Evolutionary conservation across 2,329 filamentous ascomycete species (phyloP), one percentile per base, ranked within the genome.

Genomic region (Apiospora pterosperma): DNA sequence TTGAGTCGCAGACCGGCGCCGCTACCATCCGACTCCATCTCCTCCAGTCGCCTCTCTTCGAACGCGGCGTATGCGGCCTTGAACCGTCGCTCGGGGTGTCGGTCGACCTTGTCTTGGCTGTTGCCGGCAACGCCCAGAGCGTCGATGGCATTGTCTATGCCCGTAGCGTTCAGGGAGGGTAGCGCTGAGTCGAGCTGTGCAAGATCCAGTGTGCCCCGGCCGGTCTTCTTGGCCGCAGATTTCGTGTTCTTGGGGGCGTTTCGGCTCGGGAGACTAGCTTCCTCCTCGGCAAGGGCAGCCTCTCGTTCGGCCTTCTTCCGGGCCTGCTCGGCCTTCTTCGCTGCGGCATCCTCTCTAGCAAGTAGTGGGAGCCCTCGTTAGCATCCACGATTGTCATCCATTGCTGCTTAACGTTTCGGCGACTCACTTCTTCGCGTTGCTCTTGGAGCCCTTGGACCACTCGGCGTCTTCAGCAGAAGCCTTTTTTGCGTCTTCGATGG

Each of bases 271-370:
- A 86, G 76, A 71, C 71, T 84, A 67, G 86, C 90, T 75, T 97
- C 95, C 79, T 99, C 96, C 75, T 92, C 93, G 64, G 88, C 90
- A 41, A 93, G 80, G 28, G 94, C 81, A 12, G 94, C 92, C 1
- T 96, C 94, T 61, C 91, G 91, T 76, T 98, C 96, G 62, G 94
- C 95, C 80, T 97, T 98, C 80, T 97, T 97, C 64, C 90, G 88
- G 2, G 91, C 92, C 64, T 84, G 86, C 75, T 96, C 92, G 64
- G 90, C 91, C 71, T 91, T 93, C 80, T 95, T 97, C 61, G 89
- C 89, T 61, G 91, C 92, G 63, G 94, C 93, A 39, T 91, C 90
- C 71, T 96, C 93, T 76, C 94, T 97, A 71, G 59, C 66, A 60
- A 63, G 25, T 6, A 34, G 28, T 41, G 28, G 14, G 11, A 59